Conservation (phyloP, 2,329 filamentous ascomycete genomes). For the Bertia moriformis region DNA sequence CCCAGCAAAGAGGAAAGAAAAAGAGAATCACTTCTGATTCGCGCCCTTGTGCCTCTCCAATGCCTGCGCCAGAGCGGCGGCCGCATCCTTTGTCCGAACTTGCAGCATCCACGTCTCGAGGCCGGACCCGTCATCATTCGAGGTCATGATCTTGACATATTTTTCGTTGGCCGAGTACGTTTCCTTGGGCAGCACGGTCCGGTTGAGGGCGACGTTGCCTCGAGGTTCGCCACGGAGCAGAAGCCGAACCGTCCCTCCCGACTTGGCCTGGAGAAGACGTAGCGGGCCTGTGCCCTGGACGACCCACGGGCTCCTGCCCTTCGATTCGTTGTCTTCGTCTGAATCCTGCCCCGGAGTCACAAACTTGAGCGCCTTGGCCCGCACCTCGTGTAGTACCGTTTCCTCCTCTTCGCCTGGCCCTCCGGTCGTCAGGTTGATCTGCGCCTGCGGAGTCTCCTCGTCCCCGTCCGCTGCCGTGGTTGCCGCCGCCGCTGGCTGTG, state of each 20-base stretch:
- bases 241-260: conserved; percentile 50
- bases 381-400: conserved; percentile 52
- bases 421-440: conserved; percentile 54
- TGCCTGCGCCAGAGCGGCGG: conserved; percentile 21
- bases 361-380: conserved; percentile 56
- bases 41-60: conserved; percentile 38
- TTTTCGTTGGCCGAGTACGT: conserved; percentile 48
- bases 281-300: conserved; percentile 59
- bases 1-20: too few relatives aligned
- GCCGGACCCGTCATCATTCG: conserved; percentile 39
- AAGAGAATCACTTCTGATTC: too few relatives aligned
- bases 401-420: conserved; percentile 62
- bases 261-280: conserved; percentile 60
- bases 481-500: conserved; percentile 24
- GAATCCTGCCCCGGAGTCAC: conserved; percentile 24
- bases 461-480: conserved; percentile 42
- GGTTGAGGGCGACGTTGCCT: conserved; percentile 62
- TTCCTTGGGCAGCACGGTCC: conserved; percentile 42
- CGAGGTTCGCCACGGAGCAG: conserved; percentile 62
- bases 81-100: conserved; percentile 46
- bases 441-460: conserved; percentile 42
- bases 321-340: conserved; percentile 27
- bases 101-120: conserved; percentile 60
- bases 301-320: conserved; percentile 46
- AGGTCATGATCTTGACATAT: conserved; percentile 42